Evolutionary conservation across 768 basidiomycete species (phyloP).

Genomic region (Suillus tomentosus): DNA sequence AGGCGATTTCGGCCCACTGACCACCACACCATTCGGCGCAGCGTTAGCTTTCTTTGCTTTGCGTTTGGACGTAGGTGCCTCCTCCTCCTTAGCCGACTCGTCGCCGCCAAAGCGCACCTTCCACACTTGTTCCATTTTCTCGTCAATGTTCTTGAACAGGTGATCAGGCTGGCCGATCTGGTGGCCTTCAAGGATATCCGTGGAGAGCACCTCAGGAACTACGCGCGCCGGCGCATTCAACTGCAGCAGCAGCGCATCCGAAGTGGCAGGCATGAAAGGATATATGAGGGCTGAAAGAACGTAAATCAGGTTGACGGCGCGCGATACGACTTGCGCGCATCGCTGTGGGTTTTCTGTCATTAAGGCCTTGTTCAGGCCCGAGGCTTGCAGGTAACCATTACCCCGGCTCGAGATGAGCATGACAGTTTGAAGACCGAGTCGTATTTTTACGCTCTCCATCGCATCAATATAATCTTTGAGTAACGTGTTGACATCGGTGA

Average conservation of each 20-base stretch:
- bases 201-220: slow-evolving; percentile 70
- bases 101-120: slow-evolving; percentile 76
- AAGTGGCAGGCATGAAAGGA: slow-evolving; percentile 96
- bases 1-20: slow-evolving; percentile 63
- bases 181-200: slow-evolving; percentile 89
- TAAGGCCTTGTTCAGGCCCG: slow-evolving; percentile 87
- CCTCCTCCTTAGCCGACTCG: slow-evolving; percentile 40
- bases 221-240: slow-evolving; percentile 86
- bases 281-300: slow-evolving; percentile 80
- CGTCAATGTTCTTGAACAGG: slow-evolving; percentile 93
- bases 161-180: slow-evolving; percentile 83
- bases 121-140: slow-evolving; percentile 85
- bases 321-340: slow-evolving; percentile 87
- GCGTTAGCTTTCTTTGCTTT: slow-evolving; percentile 59
- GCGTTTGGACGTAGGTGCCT: slow-evolving; percentile 45
- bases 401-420: slow-evolving; percentile 90
- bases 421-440: slow-evolving; percentile 82
- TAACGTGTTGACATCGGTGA: slow-evolving; percentile 75
- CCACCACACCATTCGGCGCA: slow-evolving; percentile 40
- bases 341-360: slow-evolving; percentile 79
- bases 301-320: slow-evolving; percentile 93
- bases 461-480: slow-evolving; percentile 79
- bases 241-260: slow-evolving; percentile 77
- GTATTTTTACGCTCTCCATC: slow-evolving; percentile 92
- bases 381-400: slow-evolving; percentile 93